Evolutionary conservation across 2,329 filamentous ascomycete species (phyloP).

Genomic region (Verticillium albo-atrum): DNA sequence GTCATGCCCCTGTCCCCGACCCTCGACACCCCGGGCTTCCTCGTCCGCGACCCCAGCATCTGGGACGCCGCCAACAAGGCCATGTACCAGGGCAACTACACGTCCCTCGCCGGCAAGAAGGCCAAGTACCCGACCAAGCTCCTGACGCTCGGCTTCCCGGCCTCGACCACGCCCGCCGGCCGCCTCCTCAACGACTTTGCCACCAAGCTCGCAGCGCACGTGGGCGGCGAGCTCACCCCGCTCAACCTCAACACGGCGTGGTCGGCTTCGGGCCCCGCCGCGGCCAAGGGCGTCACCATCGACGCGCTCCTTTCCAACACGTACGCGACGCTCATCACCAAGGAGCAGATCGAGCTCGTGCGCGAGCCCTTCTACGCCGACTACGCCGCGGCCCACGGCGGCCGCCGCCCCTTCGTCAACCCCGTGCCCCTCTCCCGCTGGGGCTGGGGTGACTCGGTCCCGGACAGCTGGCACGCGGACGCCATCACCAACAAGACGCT

Average conservation of each 20-base stretch:
- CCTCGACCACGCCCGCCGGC: conserved; percentile 8
- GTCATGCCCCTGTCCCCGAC: conserved; percentile 35
- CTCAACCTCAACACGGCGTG: conserved; percentile 20
- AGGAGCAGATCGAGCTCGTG: conserved; percentile 29
- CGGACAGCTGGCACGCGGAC: conserved; percentile 13
- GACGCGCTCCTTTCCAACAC: conserved; percentile 22
- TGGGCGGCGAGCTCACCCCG: conserved; percentile 14
- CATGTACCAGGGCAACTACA: conserved; percentile 28
- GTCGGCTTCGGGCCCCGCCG: conserved; percentile 17
- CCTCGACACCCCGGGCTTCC: conserved; percentile 40
- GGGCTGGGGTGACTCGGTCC: conserved; percentile 26
- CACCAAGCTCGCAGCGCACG: conserved; percentile 18
- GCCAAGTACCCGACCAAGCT: conserved; percentile 18
- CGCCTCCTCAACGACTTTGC: conserved; percentile 21
- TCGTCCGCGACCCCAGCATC: conserved; percentile 28
- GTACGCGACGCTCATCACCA: conserved; percentile 30
- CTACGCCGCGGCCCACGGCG: conserved; percentile 29
- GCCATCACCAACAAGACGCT: conserved; percentile 25
- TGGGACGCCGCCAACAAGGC: conserved; percentile 27
- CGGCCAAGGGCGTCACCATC: conserved; percentile 11
- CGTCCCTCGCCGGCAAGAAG: conserved; percentile 12
- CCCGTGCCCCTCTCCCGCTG: conserved; percentile 29
- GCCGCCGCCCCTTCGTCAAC: conserved; percentile 30
- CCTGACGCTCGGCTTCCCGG: conserved; percentile 22
- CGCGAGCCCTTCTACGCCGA: conserved; percentile 33